Base-by-base conservation (phyloP, 78 protist genomes). In the Dictyostelium brefeldianum region DNA sequence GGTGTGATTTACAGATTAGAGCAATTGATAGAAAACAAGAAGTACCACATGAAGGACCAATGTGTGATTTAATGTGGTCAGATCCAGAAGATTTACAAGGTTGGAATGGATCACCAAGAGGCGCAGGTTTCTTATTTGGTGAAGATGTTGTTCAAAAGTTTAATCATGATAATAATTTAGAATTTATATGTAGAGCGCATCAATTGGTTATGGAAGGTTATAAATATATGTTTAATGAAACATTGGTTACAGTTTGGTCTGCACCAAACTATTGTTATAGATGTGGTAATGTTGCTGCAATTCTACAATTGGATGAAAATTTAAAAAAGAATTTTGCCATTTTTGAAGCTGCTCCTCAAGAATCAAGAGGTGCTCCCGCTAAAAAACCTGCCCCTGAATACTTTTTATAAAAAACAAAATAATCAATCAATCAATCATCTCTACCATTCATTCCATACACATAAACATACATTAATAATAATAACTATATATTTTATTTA, bases 141-240 rank as follows among this genome's bases (percentile, higher is more conserved):
- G 95, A 95, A n/a, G 97, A 98, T 48, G 98, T 98, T 17, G 98
- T 98, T 20, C 59, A 75, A 50, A 98, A 98, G 95, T 99, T 99
- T 91, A 95, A 94, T 59, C 67, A 22, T 2, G 69, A 65, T 17
- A 99, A 99, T 92, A 69, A 71, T 41, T 51, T 99, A 57, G 96
- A 92, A 15, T 83, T 98, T 65, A 98, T 99, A 78, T 90, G 97
- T 59, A 95, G 99, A 4, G 99, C 99, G 2, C 99, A 99, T 70
- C 99, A 99, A 94, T 97, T 99, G 25, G 99, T 99, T 36, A 96
- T 96, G 98, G 99, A 99, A 70, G 99, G 99, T n/a, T 99, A 96
- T 94, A 98, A 98, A 92, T 91, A 90, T 81, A 97, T 98, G 98
- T 99, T 98, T 87, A 89, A 95, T 80, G 99, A 97, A 64, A 80